Conservation (phyloP, 768 basidiomycete species). For the Tephrocybe sp. region DNA sequence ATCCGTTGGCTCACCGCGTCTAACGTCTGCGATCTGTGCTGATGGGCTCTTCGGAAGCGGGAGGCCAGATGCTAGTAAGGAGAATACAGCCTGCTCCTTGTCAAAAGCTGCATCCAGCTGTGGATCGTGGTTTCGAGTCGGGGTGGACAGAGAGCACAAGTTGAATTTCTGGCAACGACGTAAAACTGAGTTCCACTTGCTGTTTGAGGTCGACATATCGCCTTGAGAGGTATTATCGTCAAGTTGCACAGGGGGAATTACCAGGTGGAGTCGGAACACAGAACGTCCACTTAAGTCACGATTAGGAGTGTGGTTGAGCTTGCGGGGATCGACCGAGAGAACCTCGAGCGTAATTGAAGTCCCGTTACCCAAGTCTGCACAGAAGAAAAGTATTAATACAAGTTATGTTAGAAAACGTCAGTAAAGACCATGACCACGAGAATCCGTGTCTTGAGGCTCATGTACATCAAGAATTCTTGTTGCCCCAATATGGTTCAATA, state of each 20-base stretch:
- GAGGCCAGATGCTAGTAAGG: conserved; percentile 38
- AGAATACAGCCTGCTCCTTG: conserved; percentile 31
- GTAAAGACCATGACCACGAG: conserved; percentile 12
- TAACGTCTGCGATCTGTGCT: conserved; percentile 40
- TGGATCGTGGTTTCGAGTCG: conserved; percentile 18
- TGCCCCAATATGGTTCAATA: conserved; percentile 35
- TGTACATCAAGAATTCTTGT: conserved; percentile 41
- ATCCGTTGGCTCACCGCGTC: conserved; percentile 13
- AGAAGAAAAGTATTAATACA: conserved; percentile 1
- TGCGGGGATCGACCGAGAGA: conserved; percentile 39
- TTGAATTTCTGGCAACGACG: conserved; percentile 50
- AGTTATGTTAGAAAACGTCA: not conserved
- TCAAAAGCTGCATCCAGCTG: conserved; percentile 25
- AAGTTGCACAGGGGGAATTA: conserved; percentile 16
- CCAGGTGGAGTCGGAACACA: conserved; percentile 33
- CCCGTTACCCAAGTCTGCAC: conserved; percentile 2
- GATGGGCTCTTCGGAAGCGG: conserved; percentile 78
- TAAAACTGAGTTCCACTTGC: conserved; percentile 51
- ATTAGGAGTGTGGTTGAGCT: conserved; percentile 35
- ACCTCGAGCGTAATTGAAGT: conserved; percentile 43
- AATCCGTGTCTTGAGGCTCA: conserved; percentile 3
- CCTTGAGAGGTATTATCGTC: conserved; percentile 3
- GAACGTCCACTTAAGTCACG: conserved; percentile 21
- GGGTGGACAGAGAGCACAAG: conserved; percentile 31
- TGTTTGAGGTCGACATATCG: not conserved